Evolutionary conservation across 2,329 filamentous ascomycete species (phyloP).

Genomic region (Tolypocladium sp.): DNA sequence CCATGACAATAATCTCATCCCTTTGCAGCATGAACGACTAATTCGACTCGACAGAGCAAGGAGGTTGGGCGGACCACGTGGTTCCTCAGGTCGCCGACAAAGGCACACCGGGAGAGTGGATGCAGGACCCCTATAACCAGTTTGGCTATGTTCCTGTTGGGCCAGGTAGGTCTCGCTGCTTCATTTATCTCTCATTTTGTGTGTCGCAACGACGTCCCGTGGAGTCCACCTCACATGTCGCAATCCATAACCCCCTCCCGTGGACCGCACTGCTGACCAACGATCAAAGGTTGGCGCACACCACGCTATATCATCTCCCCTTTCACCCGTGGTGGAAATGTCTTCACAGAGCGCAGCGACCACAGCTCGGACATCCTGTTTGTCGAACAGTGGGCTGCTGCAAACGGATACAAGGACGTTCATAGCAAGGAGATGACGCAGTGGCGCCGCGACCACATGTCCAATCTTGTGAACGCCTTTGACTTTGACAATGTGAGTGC

Average conservation of each 20-base stretch:
- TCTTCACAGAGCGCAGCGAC: slow-evolving; percentile 43
- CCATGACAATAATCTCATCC: not conserved
- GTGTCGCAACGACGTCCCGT: not conserved
- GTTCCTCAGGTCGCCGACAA: slow-evolving; percentile 35
- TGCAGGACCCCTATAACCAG: slow-evolving; percentile 26
- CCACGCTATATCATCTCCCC: slow-evolving; percentile 45
- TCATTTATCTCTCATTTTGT: no score
- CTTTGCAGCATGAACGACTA: not conserved
- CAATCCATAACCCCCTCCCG: not conserved
- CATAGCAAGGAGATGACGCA: slow-evolving; percentile 10
- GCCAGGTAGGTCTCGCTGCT: slow-evolving; percentile 12
- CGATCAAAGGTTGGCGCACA: slow-evolving; percentile 27
- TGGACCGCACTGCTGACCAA: not conserved
- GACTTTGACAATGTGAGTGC: slow-evolving; percentile 27
- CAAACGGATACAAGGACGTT: slow-evolving; percentile 23
- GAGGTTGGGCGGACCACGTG: slow-evolving; percentile 44
- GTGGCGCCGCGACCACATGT: slow-evolving; percentile 17
- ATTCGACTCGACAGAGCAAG: slow-evolving; percentile 30
- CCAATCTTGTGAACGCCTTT: slow-evolving; percentile 21
- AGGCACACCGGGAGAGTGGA: slow-evolving; percentile 41
- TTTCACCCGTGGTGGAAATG: slow-evolving; percentile 41
- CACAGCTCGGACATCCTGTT: slow-evolving; percentile 46
- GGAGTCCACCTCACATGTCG: not conserved
- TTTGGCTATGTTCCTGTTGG: slow-evolving; percentile 14
- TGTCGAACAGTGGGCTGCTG: slow-evolving; percentile 33